Base-by-base conservation (phyloP, 169 alveolate genomes). In the Theileria orientalis region DNA sequence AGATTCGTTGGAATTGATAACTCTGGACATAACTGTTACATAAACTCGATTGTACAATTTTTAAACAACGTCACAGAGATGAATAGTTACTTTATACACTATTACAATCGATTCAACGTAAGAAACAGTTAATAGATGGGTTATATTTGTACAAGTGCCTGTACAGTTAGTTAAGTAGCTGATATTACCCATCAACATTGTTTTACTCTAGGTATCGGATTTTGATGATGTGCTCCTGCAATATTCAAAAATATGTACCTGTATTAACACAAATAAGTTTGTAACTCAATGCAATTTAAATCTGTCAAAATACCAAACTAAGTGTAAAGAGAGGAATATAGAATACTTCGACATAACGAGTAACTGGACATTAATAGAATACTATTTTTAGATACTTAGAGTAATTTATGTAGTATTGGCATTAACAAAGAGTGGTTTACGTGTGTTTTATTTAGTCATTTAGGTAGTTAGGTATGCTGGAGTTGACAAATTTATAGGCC, bases 1-100 rank as follows among this genome's bases (percentile, higher is more conserved):
- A 75, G 87, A 35, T 66, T 83, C 23, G 86, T 92, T 8, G 96
- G 96, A 1, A 71, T 93, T 9, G 70, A 85, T 27, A 93, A 93
- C 59, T 74, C 87, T 44, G 97, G 97, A 16, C 91, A 92, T 57
- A 86, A 94, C 27, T 94, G 97, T 75, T 94, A 92, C 68, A 63
- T 92, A 44, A 92, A 92, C 74, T 76, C 92, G 37, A 92, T 92
- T 19, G 54, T 92, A 37, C 96, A 92, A 77, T 2, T 47, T 3
- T 11, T 47, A 47, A 47, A 47, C 11, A 47, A 47, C 11, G 57
- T 47, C 3, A 47, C 42, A 0, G 87, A 79, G 3, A 0, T 79
- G 0, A 49, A 74, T 23, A 23, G 40, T 11, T 79, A 62, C 21
- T 79, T 79, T 40, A 14, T 35, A 56, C 46, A 64, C n/a, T 30